A percentile compares a stretch with the other conserved stretches of the same genome.
These are phyloP conservation scores for Cutaneotrichosporon mucoides DNA, from an alignment of 1,284 basidiomycete genomes.

Conservation along the genomic window DNA sequence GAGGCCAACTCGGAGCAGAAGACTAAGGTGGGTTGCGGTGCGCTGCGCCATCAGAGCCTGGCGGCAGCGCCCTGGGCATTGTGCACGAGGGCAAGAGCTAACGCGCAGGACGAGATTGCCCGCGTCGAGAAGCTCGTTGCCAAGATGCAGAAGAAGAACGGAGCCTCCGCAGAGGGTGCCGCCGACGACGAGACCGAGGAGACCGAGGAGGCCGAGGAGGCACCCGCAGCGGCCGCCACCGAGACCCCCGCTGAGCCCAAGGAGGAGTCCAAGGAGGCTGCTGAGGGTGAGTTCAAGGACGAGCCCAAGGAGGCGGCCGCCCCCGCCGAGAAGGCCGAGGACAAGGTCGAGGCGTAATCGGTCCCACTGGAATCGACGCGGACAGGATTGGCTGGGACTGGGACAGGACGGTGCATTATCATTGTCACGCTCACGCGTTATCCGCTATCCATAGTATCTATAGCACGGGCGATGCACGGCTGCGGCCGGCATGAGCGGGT, in stretches of 20 bases:
- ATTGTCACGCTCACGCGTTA: no score
- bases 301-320: neutral
- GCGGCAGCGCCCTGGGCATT: no score
- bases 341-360: neutral
- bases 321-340: neutral
- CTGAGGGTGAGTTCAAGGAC: neutral
- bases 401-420: no score
- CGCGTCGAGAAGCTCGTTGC: constrained; percentile 59
- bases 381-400: no score
- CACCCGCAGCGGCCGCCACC: neutral
- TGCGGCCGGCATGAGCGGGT: no score
- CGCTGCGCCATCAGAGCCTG: no score
- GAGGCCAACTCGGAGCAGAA: constrained; percentile 59
- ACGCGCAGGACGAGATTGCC: constrained; percentile 59
- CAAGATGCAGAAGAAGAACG: constrained; percentile 51
- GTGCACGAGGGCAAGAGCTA: no score
- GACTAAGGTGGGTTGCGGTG: constrained; percentile 37
- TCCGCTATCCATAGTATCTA: no score
- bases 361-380: neutral
- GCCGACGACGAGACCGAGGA: constrained; percentile 1
- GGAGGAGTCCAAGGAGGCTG: constrained; percentile 3
- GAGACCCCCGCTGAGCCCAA: constrained; percentile 1
- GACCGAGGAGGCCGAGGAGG: constrained; percentile 6
- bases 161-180: neutral
- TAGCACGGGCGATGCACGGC: no score